phyloP scores from a whole-genome alignment of 208 protist species.

The Wallacemonas rigidus region DNA sequence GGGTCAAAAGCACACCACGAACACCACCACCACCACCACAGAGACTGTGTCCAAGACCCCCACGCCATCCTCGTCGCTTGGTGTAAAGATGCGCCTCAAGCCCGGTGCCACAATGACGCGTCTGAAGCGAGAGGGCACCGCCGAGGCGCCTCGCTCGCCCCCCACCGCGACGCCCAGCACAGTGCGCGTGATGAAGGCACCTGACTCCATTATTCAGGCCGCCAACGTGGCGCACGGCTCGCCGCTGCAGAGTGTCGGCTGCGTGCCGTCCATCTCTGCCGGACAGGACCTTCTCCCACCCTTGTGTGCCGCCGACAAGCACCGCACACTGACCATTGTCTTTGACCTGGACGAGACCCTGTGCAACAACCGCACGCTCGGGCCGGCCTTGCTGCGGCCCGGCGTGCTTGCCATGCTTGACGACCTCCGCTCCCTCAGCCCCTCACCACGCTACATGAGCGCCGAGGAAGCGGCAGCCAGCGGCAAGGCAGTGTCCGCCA shows the following conservation, averaged over 20 bases:
- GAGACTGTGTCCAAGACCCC: background rate
- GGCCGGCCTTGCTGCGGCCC: constrained; percentile 66
- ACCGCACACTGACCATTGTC: constrained; percentile 81
- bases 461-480: constrained; percentile 10
- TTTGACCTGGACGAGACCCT: constrained; percentile 93
- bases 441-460: constrained; percentile 42
- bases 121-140: background rate
- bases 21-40: no score
- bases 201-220: constrained; percentile 15
- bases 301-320: constrained; percentile 46
- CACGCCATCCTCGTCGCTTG: background rate
- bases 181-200: constrained; percentile 9
- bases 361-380: constrained; percentile 79
- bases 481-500: constrained; percentile 21
- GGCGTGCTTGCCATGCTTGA: constrained; percentile 63
- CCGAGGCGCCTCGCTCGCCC: background rate
- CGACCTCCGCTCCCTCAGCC: constrained; percentile 45
- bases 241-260: constrained; percentile 8
- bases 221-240: constrained; percentile 12
- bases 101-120: constrained; percentile 13
- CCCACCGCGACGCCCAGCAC: background rate
- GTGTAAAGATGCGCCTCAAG: background rate
- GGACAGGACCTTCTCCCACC: constrained; percentile 39
- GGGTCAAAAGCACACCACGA: no score
- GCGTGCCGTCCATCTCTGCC: background rate